Evolutionary conservation across 345 rosid genomes (phyloP), one percentile per base, ranked within the genome.

Genomic region (Sonneratia alba): DNA sequence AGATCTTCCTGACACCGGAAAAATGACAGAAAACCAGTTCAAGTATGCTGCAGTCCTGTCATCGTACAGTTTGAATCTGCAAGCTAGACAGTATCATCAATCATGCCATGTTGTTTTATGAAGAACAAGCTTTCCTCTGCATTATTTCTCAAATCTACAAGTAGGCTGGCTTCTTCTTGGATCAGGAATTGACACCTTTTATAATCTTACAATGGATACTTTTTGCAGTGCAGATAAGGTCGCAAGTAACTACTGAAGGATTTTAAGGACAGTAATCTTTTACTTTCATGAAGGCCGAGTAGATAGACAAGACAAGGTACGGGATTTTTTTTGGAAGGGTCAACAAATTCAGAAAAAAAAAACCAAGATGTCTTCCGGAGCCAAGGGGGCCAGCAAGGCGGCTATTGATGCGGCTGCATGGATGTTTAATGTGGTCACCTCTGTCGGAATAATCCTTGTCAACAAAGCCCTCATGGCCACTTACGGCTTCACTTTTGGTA

Each of bases 381-480:
- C 79, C 87, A 89, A 91, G 78, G 87, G 87, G 66, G 89, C 92
- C 72, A 85, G 66, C 80, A 96, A 89, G 78, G 96, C 94, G 18
- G 56, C 91, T 24, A 64, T 87, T 18, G 99, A 96, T 84, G 86
- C 85, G 36, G 96, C 96, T 36, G 88, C 99, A 70, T 96, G 99
- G 99, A 77, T 91, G 76, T 96, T 96, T 89, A 96, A 96, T 71
- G 91, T 96, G 48, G 97, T 96, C 76, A 91, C 98, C 6, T 96
- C 99, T 36, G 99, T 96, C 73, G 99, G 99, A 56, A 92, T 96
- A 67, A 96, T 96, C 75, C 87, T 96, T 22, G 98, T 92, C 67
- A 96, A 96, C 81, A 96, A 96, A 81, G 98, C 96, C 42, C 79
- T 96, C 72, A 92, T 96, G 99, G 96, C 96, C 66, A 84, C 92